phyloP scores from a whole-genome alignment of 352 stramenopile genomes.

The Globisporangium sylvaticum region DNA sequence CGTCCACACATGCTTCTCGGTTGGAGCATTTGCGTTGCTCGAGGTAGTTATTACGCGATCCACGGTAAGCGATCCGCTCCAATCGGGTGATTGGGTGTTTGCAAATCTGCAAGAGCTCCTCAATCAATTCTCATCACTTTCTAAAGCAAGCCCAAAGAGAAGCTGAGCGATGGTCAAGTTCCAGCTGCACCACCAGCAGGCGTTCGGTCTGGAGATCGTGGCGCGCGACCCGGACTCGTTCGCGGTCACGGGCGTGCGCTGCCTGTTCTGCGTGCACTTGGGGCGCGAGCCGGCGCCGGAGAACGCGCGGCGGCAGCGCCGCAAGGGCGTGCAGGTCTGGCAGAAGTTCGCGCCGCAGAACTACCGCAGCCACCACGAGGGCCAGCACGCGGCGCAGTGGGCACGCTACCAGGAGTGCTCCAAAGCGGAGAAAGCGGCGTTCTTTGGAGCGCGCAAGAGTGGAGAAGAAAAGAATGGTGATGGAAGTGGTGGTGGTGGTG shows the following conservation, averaged over 20 bases:
- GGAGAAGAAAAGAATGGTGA: neutral
- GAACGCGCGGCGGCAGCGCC: neutral
- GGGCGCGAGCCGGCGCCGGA: neutral
- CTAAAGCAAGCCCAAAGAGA: too few relatives aligned
- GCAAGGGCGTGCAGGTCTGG: neutral
- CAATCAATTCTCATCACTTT: too few relatives aligned
- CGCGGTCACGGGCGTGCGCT: neutral
- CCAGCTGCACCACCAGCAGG: neutral
- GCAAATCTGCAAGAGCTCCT: too few relatives aligned
- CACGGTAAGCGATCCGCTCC: too few relatives aligned
- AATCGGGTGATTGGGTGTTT: too few relatives aligned
- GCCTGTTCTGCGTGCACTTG: neutral
- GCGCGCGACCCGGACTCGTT: neutral
- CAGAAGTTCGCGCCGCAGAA: neutral
- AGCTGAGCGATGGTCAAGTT: neutral
- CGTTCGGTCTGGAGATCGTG: neutral
- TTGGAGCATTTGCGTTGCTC: too few relatives aligned
- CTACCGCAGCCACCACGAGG: slow-evolving; percentile 1
- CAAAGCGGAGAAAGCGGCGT: neutral
- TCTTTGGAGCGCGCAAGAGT: neutral
- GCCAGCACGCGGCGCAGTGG: neutral
- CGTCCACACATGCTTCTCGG: too few relatives aligned
- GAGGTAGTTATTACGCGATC: too few relatives aligned
- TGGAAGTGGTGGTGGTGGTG: neutral
- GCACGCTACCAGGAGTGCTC: neutral